A percentile compares a stretch with the other conserved stretches of the same genome.
These are phyloP conservation scores for Fusarium austroafricanum DNA, from an alignment of 2,329 filamentous ascomycete species.

Conservation along the genomic window DNA sequence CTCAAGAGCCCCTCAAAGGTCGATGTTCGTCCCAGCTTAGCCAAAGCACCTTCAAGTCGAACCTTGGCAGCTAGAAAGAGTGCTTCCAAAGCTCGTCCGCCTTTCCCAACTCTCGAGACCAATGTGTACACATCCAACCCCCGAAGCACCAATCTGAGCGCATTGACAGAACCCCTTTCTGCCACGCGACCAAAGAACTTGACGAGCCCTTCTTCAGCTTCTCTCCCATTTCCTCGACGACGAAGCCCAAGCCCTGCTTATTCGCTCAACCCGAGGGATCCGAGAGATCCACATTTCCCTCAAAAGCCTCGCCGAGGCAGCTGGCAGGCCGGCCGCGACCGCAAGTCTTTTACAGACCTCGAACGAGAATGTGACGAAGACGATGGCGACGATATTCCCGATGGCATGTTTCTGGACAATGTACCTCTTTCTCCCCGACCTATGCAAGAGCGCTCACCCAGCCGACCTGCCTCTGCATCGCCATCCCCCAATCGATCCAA, in stretches of 20 bases:
- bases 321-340: conserved; percentile 75
- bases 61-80: conserved; percentile 49
- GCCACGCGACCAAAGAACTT: conserved; percentile 45
- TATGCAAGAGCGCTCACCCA: conserved; percentile 65
- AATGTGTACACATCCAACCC: conserved; percentile 62
- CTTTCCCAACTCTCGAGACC: conserved; percentile 59
- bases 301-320: conserved; percentile 67
- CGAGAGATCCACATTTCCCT: conserved; percentile 56
- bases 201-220: conserved; percentile 51
- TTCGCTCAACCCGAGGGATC: conserved; percentile 59
- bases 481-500: conserved; percentile 66
- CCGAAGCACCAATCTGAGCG: conserved; percentile 61
- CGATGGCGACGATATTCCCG: conserved; percentile 81
- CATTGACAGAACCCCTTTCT: conserved; percentile 51
- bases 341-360: conserved; percentile 76
- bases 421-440: conserved; percentile 83
- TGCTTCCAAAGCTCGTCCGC: conserved; percentile 54
- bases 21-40: conserved; percentile 52
- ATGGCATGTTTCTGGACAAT: conserved; percentile 83
- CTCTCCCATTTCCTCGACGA: conserved; percentile 54
- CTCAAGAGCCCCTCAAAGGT: conserved; percentile 62
- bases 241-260: conserved; percentile 65
- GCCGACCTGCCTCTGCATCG: conserved; percentile 64
- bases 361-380: conserved; percentile 83
- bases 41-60: conserved; percentile 47